Percentiles rank a stretch among this genome's conserved stretches.
Conservation (phyloP, 192 early-diverging fungal species). For the Entophlyctis helioformis region DNA sequence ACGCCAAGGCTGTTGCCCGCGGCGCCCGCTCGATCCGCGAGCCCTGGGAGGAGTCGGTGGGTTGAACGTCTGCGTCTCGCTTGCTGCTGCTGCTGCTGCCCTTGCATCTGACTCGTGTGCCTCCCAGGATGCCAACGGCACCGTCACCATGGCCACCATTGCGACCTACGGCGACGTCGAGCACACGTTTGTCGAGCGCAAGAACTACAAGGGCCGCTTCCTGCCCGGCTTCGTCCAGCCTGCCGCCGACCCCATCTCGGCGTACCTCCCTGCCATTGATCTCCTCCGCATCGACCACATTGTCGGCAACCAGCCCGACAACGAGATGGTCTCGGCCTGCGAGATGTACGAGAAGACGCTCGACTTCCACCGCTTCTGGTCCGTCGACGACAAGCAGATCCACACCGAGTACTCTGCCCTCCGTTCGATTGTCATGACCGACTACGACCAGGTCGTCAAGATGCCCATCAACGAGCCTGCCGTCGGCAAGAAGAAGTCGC, state of each 20-base stretch:
- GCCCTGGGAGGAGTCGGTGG: conserved; percentile 66
- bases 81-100: no score
- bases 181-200: conserved; percentile 86
- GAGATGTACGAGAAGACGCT: conserved; percentile 81
- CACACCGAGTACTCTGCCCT: conserved; percentile 91
- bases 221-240: conserved; percentile 59
- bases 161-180: conserved; percentile 91
- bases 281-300: conserved; percentile 81
- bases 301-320: conserved; percentile 91
- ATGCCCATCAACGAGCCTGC: conserved; percentile 99
- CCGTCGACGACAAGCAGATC: conserved; percentile 92
- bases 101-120: no score
- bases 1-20: conserved; percentile 64
- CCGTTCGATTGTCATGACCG: conserved; percentile 91
- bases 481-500: conserved; percentile 80
- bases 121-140: conserved; percentile 71
- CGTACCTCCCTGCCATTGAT: conserved; percentile 44
- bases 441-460: conserved; percentile 81
- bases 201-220: conserved; percentile 72
- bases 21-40: conserved; percentile 71
- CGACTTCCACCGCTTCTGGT: conserved; percentile 98
- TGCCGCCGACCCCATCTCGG: conserved; percentile 19
- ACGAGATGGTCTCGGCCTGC: conserved; percentile 73
- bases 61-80: no score
- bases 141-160: conserved; percentile 85